Percentiles rank a stretch among this genome's conserved stretches.
Conservation (phyloP, 108 stramenopile species). For the Nitzschia inconspicua region DNA sequence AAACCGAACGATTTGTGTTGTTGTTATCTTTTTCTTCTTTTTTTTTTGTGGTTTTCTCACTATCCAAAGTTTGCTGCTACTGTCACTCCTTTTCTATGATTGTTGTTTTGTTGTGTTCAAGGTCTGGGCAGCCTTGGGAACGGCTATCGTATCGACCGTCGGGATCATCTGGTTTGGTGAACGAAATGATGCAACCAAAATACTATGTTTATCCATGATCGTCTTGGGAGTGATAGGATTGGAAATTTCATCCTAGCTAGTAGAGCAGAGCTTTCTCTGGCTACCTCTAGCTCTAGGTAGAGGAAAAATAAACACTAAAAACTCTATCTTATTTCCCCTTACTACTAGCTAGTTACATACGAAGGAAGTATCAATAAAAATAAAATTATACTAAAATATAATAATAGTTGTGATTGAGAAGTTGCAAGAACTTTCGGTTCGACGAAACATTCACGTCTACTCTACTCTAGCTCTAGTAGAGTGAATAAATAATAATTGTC, state of each 20-base stretch:
- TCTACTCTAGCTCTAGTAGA: too few relatives aligned
- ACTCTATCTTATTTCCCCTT: too few relatives aligned
- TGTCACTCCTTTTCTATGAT: background rate
- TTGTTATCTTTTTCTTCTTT: background rate
- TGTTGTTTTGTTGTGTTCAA: background rate
- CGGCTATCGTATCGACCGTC: slow-evolving; percentile 32
- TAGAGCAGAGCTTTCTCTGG: slow-evolving; percentile 35
- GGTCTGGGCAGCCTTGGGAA: slow-evolving; percentile 49
- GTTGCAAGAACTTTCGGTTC: too few relatives aligned
- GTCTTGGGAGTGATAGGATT: slow-evolving; percentile 48
- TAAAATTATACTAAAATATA: too few relatives aligned
- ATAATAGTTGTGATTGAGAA: too few relatives aligned
- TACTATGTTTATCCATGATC: slow-evolving; percentile 30
- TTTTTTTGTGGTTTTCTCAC: background rate
- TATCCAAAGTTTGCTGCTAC: background rate
- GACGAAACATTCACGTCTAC: too few relatives aligned
- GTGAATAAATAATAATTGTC: too few relatives aligned
- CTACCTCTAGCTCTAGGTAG: slow-evolving; percentile 34
- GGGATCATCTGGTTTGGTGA: slow-evolving; percentile 41
- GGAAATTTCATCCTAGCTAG: slow-evolving; percentile 7
- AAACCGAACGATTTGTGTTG: background rate
- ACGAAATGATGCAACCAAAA: slow-evolving; percentile 23
- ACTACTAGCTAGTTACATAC: too few relatives aligned
- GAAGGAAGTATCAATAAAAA: too few relatives aligned
- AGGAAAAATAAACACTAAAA: too few relatives aligned